Conservation (phyloP, 1,284 basidiomycete genomes). For the Sanghuangporus weigelae region DNA sequence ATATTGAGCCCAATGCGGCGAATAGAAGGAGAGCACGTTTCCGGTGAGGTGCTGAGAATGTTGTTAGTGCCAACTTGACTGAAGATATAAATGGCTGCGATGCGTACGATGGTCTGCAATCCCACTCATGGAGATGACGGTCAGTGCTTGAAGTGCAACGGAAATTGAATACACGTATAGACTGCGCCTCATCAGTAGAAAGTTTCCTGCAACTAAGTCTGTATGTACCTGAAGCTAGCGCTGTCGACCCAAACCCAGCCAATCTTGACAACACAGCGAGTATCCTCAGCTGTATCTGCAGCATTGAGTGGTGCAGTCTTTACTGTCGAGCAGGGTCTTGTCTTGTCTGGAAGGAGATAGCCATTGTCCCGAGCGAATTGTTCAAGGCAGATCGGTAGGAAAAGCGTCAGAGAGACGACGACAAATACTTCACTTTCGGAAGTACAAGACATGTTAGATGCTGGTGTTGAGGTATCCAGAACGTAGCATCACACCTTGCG, state of each 20-base stretch:
- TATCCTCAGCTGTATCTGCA: conserved; percentile 27
- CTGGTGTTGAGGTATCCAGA: background rate
- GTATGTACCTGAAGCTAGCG: conserved; percentile 74
- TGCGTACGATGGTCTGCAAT: conserved; percentile 80
- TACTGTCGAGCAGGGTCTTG: conserved; percentile 39
- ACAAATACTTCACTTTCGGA: conserved; percentile 70
- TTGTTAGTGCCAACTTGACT: conserved; percentile 5
- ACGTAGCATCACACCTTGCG: conserved; percentile 49
- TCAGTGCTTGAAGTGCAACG: conserved; percentile 81
- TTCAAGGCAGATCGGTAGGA: conserved; percentile 76
- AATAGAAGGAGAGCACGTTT: conserved; percentile 75
- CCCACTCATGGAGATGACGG: conserved; percentile 85
- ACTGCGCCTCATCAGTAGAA: conserved; percentile 33
- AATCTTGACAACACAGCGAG: conserved; percentile 67
- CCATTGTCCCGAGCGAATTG: conserved; percentile 83
- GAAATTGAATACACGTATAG: conserved; percentile 83
- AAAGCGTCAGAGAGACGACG: conserved; percentile 74
- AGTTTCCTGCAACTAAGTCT: background rate
- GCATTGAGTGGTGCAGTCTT: conserved; percentile 16
- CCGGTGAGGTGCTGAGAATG: conserved; percentile 60
- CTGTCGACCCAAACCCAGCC: conserved; percentile 81
- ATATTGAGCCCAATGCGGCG: conserved; percentile 61
- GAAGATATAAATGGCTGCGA: background rate
- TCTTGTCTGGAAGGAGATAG: conserved; percentile 58
- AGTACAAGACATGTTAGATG: conserved; percentile 4